Evolutionary conservation across 2,329 filamentous ascomycete species (phyloP).

Genomic region (Pestalotiopsis fici): DNA sequence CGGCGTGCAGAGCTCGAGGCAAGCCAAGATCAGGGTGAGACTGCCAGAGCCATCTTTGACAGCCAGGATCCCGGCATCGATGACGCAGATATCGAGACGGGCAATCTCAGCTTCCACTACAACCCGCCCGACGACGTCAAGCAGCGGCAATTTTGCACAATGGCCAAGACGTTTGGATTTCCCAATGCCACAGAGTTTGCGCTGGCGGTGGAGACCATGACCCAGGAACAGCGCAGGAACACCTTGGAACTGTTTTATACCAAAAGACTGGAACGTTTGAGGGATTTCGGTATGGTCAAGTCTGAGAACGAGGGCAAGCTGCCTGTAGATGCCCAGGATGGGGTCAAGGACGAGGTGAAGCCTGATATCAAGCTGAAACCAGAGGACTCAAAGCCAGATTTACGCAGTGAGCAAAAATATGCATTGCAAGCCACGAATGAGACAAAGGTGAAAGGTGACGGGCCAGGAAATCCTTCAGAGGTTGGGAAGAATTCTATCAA

Average conservation of each 20-base stretch:
- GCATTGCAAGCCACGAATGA: too few species aligned
- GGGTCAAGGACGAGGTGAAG: conserved; percentile 15
- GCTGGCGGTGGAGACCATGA: conserved; percentile 87
- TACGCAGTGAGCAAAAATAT: not conserved
- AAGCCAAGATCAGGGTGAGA: conserved; percentile 44
- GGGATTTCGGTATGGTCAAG: conserved; percentile 26
- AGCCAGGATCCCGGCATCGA: conserved; percentile 38
- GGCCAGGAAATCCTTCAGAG: not conserved
- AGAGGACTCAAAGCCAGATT: not conserved
- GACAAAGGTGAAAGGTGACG: not conserved
- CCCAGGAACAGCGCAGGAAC: conserved; percentile 75
- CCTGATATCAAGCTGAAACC: not conserved
- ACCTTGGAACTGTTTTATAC: conserved; percentile 82
- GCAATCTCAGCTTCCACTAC: conserved; percentile 51
- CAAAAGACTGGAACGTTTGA: conserved; percentile 57
- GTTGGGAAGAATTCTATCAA: not conserved
- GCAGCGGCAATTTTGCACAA: conserved; percentile 84
- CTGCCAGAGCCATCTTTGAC: conserved; percentile 54
- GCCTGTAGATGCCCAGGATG: conserved; percentile 10
- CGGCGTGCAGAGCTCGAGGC: conserved; percentile 69
- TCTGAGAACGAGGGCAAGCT: conserved; percentile 10
- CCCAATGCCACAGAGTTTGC: conserved; percentile 80
- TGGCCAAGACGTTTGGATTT: conserved; percentile 81
- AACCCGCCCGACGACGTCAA: conserved; percentile 75
- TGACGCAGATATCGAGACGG: conserved; percentile 21